These are phyloP conservation scores for Bipolaris oryzae DNA, from an alignment of 2,329 filamentous ascomycete species.

Conservation along the genomic window DNA sequence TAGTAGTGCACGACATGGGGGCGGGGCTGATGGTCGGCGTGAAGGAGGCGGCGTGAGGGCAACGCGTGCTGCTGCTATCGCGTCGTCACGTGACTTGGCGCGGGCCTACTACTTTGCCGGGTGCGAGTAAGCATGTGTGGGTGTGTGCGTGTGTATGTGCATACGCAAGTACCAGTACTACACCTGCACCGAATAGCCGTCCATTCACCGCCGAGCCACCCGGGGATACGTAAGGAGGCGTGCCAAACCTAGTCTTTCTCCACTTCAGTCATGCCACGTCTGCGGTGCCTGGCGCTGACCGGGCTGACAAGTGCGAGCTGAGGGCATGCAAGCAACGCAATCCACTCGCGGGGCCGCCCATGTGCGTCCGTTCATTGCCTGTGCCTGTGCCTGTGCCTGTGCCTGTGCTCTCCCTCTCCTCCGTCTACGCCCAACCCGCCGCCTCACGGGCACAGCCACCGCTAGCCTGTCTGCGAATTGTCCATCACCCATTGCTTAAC, in stretches of 20 bases:
- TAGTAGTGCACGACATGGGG: conserved; percentile 14
- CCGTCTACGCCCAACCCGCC: conserved; percentile 18
- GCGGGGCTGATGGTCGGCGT: conserved; percentile 7
- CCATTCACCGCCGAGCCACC: conserved; percentile 9
- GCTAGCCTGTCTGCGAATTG: conserved; percentile 17
- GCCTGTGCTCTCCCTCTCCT: conserved; percentile 21
- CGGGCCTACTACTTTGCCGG: background rate
- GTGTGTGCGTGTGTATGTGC: too few relatives aligned
- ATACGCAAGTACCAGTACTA: too few relatives aligned
- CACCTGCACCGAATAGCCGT: background rate
- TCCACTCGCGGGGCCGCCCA: conserved; percentile 14
- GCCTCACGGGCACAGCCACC: conserved; percentile 28
- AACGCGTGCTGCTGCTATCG: conserved; percentile 1
- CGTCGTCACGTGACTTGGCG: conserved; percentile 21
- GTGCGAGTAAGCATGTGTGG: too few relatives aligned
- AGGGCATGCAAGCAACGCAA: conserved; percentile 27
- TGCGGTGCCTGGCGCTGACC: conserved; percentile 5
- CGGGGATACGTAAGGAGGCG: background rate
- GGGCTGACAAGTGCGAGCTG: conserved; percentile 11
- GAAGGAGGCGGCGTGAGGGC: conserved; percentile 2
- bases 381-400: too few relatives aligned
- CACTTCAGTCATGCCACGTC: conserved; percentile 16
- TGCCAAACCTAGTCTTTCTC: conserved; percentile 2
- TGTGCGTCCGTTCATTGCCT: conserved; percentile 4
- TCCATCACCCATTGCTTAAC: background rate